Evolutionary conservation across 257 asterid species (phyloP), one percentile per base, ranked within the genome.

Genomic region (Fraxinus excelsior): DNA sequence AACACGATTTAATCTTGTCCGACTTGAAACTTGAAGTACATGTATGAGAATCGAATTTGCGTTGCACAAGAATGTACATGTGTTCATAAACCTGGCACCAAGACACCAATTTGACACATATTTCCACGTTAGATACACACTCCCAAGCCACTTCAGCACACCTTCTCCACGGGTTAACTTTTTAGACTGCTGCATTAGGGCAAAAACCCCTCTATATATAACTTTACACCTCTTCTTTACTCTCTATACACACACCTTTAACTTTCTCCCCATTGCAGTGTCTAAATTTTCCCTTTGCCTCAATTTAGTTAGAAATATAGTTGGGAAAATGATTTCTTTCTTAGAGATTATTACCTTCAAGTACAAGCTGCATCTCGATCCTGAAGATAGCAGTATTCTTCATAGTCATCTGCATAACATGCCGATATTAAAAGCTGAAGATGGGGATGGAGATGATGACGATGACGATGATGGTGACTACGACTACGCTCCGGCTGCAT

Each of bases 401-500:
- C 7, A 3, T 26, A 11, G 35, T 25, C 7, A 62, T 11, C 19
- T 26, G 29, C 7, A 23, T 62, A 62, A 62, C 8, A 62, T 62
- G 68, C 18, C 34, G 8, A 26, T 26, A 26, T 26, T 25, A 62
- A 26, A 62, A 62, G 35, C 18, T 2, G 18, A 62, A 8, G 18
- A 12, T 3, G 68, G 68, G 29, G 32, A 60, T 23, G 67, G 67
- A 53, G 64, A 58, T 11, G 68, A 62, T 1, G 68, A 62, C 7
- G 68, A 62, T 2, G 68, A 62, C 1, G 67, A 60, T 9, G 67
- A 60, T 62, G n/a, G 19, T 0, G 68, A 62, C 18, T 62, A 62
- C 18, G 68, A 62, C 68, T 62, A 62, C 5, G 68, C 68, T 12
- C 68, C 68, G 19, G 68, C 68, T 25, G 68, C 68, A 26, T 62